phyloP scores from a whole-genome alignment of 1,284 basidiomycete species.

The Trichosporon coremiiforme region DNA sequence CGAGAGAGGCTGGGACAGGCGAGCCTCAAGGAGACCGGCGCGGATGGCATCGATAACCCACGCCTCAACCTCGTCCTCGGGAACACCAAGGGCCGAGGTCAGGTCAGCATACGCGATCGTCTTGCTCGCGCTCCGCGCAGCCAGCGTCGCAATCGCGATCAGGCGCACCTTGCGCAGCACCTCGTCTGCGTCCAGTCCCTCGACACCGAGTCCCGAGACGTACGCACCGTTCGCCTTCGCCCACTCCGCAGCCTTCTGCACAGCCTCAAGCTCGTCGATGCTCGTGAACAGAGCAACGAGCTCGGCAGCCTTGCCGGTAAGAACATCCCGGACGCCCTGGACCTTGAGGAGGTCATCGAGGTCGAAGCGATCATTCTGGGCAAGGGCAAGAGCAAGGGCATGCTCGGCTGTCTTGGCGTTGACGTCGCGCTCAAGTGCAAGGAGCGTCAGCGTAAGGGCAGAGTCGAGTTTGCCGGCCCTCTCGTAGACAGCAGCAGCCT shows the following conservation, averaged over 20 bases:
- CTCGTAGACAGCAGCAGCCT: conserved; percentile 67
- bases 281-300: conserved; percentile 58
- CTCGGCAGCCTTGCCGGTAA: conserved; percentile 43
- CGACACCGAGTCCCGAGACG: conserved; percentile 65
- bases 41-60: conserved; percentile 94
- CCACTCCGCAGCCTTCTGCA: conserved; percentile 72
- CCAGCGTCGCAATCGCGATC: conserved; percentile 75
- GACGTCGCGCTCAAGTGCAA: conserved; percentile 60
- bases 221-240: conserved; percentile 61
- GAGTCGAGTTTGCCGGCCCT: conserved; percentile 61
- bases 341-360: conserved; percentile 71
- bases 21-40: conserved; percentile 75
- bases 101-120: conserved; percentile 75
- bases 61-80: conserved; percentile 73
- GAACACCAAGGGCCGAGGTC: conserved; percentile 69
- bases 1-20: conserved; percentile 79
- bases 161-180: conserved; percentile 81
- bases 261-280: conserved; percentile 69
- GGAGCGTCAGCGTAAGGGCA: conserved; percentile 60
- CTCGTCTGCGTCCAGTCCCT: conserved; percentile 55
- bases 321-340: conserved; percentile 42
- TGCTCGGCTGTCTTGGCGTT: conserved; percentile 45
- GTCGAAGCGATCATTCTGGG: conserved; percentile 71
- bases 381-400: conserved; percentile 63
- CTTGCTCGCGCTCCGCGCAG: conserved; percentile 72